Conservation (phyloP, 2,329 filamentous ascomycete species). For the Aureobasidium mangrovei region DNA sequence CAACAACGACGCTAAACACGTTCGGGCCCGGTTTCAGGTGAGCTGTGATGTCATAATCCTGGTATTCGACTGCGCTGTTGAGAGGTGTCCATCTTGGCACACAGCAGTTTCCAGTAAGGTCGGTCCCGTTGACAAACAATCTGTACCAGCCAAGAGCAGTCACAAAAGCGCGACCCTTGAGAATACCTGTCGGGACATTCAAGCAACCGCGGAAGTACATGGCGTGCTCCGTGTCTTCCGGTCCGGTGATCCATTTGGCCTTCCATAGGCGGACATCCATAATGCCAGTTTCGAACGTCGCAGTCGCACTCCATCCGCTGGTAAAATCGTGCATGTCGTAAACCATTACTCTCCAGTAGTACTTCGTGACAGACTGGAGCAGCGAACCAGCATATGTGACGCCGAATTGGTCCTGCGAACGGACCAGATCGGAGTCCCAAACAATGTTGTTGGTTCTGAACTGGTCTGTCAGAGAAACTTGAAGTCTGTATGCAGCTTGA, state of each 20-base stretch:
- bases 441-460: neutral
- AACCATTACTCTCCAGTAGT: slow-evolving; percentile 2
- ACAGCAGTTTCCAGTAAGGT: slow-evolving; percentile 6
- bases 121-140: slow-evolving; percentile 1
- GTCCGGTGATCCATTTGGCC: slow-evolving; percentile 12
- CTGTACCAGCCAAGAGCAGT: slow-evolving; percentile 9
- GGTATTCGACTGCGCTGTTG: slow-evolving; percentile 6
- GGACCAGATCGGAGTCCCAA: slow-evolving; percentile 2
- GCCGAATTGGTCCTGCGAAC: neutral
- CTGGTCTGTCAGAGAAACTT: neutral
- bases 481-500: slow-evolving; percentile 1
- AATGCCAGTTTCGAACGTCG: neutral
- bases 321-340: slow-evolving; percentile 4
- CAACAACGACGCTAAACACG: slow-evolving; percentile 8
- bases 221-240: slow-evolving; percentile 7
- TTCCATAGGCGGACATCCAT: slow-evolving; percentile 9
- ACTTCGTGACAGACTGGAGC: neutral
- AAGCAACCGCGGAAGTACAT: slow-evolving; percentile 8
- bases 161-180: slow-evolving; percentile 7
- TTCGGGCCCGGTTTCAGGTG: neutral
- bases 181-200: neutral
- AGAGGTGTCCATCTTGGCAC: slow-evolving; percentile 8
- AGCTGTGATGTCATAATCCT: slow-evolving; percentile 7
- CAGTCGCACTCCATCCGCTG: neutral
- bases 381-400: neutral